Base-by-base conservation (phyloP, 257 asterid species). In the Nicotiana attenuata region DNA sequence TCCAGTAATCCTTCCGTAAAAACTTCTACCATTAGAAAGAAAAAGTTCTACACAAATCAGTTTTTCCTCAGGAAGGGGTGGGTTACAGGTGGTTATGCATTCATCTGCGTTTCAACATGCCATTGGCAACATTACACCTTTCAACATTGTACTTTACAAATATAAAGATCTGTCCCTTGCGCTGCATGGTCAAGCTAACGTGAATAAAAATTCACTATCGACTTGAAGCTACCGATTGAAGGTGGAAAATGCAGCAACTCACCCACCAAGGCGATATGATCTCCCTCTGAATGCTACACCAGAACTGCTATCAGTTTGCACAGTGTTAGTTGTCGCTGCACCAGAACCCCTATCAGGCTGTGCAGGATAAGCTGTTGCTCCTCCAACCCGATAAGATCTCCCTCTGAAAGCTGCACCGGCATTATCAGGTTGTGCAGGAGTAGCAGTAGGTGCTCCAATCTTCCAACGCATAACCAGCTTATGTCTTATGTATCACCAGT, bases 281-380 rank as follows among this genome's bases (percentile, higher is more conserved):
- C 99, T 89, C 80, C 99, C 99, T 77, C 97, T 88, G 88, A 95
- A 95, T 22, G 86, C 91, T 52, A 77, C 88, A 63, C 91, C 90
- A 31, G 92, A 59, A 85, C 88, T 82, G 85, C 93, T 87, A 19
- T 94, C 96, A 8, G 87, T 87, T 86, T 88, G 91, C 71, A 91
- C 82, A 1, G 82, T 35, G 47, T 22, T 80, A 81, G 22, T 73
- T 2, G 81, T 22, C 17, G 95, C 93, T 60, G 88, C 90, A 67
- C 91, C 90, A 31, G 92, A 64, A 85, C 87, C 81, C 87, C 93
- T 87, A 11, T 92, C 97, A 8, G 86, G 87, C 88, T 88, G 91
- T 76, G 91, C 82, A 1, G 83, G 65, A 61, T 22, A 78, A 81
- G 14, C 73, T 2, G 82, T 26, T 20, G 92, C 94, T 56, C 92